Evolutionary conservation across 441 rosid genomes (phyloP).

Genomic region (Populus hybrid): DNA sequence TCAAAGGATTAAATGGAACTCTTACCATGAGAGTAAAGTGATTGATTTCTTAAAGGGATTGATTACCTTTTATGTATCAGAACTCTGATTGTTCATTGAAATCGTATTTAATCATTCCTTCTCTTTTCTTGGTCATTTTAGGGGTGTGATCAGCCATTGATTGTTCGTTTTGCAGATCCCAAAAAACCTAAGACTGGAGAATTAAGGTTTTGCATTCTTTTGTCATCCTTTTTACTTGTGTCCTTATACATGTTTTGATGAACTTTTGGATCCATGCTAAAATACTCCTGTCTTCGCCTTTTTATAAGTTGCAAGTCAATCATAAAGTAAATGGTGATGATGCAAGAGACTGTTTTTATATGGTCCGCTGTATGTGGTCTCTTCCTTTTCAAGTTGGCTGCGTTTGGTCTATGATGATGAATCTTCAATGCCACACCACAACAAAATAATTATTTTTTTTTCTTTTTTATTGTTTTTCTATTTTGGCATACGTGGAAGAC

Average conservation of each 20-base stretch:
- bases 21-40: conserved; percentile 69
- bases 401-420: not conserved
- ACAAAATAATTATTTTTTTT: not conserved
- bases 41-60: not conserved
- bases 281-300: not conserved
- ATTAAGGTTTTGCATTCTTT: conserved; percentile 44
- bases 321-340: not conserved
- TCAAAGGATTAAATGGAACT: conserved; percentile 67
- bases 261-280: not conserved
- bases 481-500: not conserved
- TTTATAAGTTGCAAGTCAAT: not conserved
- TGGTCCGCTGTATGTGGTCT: not conserved
- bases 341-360: not conserved
- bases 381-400: not conserved
- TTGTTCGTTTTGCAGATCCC: conserved; percentile 81
- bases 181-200: conserved; percentile 67
- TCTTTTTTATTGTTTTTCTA: no score
- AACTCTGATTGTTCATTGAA: conserved; percentile 16
- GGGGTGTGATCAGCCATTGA: conserved; percentile 87
- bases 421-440: not conserved
- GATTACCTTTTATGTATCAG: not conserved
- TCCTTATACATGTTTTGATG: not conserved
- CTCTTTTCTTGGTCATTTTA: conserved; percentile 28
- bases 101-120: conserved; percentile 14
- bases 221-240: conserved; percentile 12